phyloP scores from a whole-genome alignment of 2,329 filamentous ascomycete genomes.

The Chrysoporthe deuterocubensis region DNA sequence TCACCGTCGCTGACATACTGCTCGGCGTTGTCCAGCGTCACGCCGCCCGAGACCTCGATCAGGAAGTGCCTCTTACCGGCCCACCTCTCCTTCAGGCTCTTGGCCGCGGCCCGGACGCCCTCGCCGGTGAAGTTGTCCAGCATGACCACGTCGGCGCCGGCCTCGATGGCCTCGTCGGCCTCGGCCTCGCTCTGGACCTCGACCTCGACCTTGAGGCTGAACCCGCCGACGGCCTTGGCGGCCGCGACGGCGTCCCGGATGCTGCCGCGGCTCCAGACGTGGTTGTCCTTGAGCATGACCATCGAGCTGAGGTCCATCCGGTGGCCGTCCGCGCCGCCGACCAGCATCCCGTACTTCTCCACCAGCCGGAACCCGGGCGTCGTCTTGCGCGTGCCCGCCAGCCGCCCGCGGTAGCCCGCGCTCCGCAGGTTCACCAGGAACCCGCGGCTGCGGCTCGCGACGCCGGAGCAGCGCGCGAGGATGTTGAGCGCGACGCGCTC shows the following conservation, averaged over 20 bases:
- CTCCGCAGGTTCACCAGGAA: constrained; percentile 60
- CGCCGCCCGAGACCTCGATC: constrained; percentile 89
- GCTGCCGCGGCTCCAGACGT: constrained; percentile 88
- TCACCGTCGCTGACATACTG: constrained; percentile 76
- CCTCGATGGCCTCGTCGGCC: constrained; percentile 87
- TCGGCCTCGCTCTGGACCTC: constrained; percentile 88
- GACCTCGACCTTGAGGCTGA: constrained; percentile 93
- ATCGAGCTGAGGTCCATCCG: constrained; percentile 89
- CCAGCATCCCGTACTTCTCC: constrained; percentile 97
- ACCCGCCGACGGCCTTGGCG: constrained; percentile 83
- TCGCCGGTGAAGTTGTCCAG: constrained; percentile 90
- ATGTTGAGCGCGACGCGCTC: constrained; percentile 93
- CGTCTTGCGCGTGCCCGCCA: constrained; percentile 97
- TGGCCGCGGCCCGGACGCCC: constrained; percentile 75
- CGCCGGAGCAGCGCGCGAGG: constrained; percentile 86
- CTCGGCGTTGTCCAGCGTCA: constrained; percentile 83
- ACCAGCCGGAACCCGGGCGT: constrained; percentile 94
- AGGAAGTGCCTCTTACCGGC: constrained; percentile 73
- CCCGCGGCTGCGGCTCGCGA: constrained; percentile 71
- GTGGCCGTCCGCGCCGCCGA: constrained; percentile 90
- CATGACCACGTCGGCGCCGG: constrained; percentile 96
- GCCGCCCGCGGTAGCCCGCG: constrained; percentile 77
- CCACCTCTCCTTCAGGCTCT: constrained; percentile 79
- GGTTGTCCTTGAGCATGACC: constrained; percentile 99
- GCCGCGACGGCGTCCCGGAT: constrained; percentile 86